Evolutionary conservation across 331 rosid species (phyloP), one percentile per base, ranked within the genome.

Genomic region (Rosa hybrid): DNA sequence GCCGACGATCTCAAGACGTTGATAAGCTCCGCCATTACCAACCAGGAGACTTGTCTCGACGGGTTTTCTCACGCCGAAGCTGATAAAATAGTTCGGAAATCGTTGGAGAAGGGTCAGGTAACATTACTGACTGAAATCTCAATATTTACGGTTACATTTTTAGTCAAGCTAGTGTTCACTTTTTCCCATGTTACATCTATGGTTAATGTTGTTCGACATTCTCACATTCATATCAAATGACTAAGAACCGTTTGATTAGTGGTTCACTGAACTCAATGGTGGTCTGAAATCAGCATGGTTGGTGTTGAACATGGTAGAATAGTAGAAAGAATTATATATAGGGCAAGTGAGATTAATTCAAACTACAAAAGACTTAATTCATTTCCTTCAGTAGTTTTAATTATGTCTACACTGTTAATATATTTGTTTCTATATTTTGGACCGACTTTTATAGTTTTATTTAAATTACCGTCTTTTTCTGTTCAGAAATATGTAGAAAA

Each of bases 31-130:
- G 89, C 98, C 77, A 91, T 95, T 8, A 95, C 99, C n/a, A 91
- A 95, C 81, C 98, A 91, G 45, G 92, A 84, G 27, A 91, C 98
- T 63, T 94, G 98, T 81, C 69, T 94, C 14, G 97, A 94, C 68
- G 98, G 98, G 0, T 94, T 94, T 81, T 94, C 98, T 0, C 92
- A 94, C 83, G 92, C 89, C 9, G 72, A 39, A 0, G 96, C 84
- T 0, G 93, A 91, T 51, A 83, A 84, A 72, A 39, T 2, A 4
- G 87, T 91, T 6, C 65, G 98, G 21, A 72, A 86, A 76, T 84
- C 44, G 1, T 67, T 94, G 21, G 12, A 50, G 10, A 42, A 74
- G 1, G 98, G 96, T 0, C 86, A 86, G 68, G 25, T 81, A 0
- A 41, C 23, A 8, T 57, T 59, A 41, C 34, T 75, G 45, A 12